These are phyloP conservation scores for Lepiota subincarnata DNA, from an alignment of 768 basidiomycete species.

Conservation along the genomic window DNA sequence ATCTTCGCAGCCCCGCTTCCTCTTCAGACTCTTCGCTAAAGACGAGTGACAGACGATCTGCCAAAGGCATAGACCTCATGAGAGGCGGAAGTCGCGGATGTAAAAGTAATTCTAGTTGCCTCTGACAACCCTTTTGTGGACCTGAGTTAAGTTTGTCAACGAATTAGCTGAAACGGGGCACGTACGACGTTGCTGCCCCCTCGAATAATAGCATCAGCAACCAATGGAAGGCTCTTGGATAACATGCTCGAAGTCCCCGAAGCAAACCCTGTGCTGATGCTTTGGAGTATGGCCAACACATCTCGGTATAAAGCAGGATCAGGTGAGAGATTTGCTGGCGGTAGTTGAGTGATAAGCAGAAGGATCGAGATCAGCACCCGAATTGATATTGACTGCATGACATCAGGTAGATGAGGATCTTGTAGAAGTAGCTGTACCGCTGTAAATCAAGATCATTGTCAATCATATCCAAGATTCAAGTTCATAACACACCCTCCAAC, in stretches of 20 bases:
- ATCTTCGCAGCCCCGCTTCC: conserved; percentile 45
- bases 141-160: background rate
- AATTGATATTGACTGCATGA: conserved; percentile 54
- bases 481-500: conserved; percentile 49
- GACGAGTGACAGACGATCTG: conserved; percentile 60
- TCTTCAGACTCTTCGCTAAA: conserved; percentile 61
- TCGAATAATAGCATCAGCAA: conserved; percentile 37
- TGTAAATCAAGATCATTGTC: conserved; percentile 22
- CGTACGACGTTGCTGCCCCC: conserved; percentile 28
- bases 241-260: conserved; percentile 54
- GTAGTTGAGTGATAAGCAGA: conserved; percentile 52
- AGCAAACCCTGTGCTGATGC: conserved; percentile 43
- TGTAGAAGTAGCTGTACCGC: conserved; percentile 47
- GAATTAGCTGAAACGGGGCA: background rate
- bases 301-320: conserved; percentile 44
- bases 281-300: conserved; percentile 44
- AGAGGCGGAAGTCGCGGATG: conserved; percentile 81
- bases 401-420: conserved; percentile 45
- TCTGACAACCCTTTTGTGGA: conserved; percentile 21
- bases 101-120: conserved; percentile 55
- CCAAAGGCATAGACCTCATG: conserved; percentile 58
- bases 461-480: background rate
- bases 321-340: conserved; percentile 49
- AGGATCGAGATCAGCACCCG: conserved; percentile 56
- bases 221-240: conserved; percentile 57